Percentiles rank a stretch among this genome's conserved stretches.
phyloP scores from a whole-genome alignment of 768 basidiomycete genomes.

The Lentinula raphanica region DNA sequence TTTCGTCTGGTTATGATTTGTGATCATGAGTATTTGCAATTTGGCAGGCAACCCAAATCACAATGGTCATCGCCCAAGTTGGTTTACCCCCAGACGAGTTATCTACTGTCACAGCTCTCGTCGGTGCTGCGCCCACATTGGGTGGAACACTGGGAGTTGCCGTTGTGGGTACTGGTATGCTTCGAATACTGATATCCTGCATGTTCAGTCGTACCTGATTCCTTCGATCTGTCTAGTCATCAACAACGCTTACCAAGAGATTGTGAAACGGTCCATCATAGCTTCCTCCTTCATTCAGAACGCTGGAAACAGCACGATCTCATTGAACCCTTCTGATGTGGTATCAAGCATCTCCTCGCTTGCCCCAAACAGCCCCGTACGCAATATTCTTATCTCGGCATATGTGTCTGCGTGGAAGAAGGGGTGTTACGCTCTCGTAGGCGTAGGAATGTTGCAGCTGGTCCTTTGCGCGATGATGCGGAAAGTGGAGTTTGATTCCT shows the following conservation, averaged over 20 bases:
- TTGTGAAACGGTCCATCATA: conserved; percentile 3
- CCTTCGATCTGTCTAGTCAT: conserved; percentile 13
- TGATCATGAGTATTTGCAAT: no score
- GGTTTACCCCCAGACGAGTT: conserved; percentile 18
- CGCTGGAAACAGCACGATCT: background rate
- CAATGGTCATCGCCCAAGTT: conserved; percentile 20
- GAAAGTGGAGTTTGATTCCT: conserved; percentile 4
- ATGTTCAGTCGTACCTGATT: background rate
- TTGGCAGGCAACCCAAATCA: conserved; percentile 17
- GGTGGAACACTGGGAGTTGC: conserved; percentile 23
- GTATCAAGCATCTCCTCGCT: conserved; percentile 11
- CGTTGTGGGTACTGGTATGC: conserved; percentile 18
- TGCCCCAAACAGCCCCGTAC: conserved; percentile 7
- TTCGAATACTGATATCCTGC: background rate
- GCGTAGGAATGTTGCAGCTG: conserved; percentile 17
- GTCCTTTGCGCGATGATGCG: conserved; percentile 15
- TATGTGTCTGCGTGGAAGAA: conserved; percentile 18
- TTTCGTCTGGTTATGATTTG: no score
- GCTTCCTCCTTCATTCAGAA: background rate
- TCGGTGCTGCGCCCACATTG: conserved; percentile 15
- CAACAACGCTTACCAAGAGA: conserved; percentile 18
- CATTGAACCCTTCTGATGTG: conserved; percentile 17
- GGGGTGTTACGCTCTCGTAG: conserved; percentile 16
- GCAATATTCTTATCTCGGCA: conserved; percentile 11
- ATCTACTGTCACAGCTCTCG: conserved; percentile 21